Conservation (phyloP, 1,139 yeast genomes). For the Saccharomyces pastorianus region DNA sequence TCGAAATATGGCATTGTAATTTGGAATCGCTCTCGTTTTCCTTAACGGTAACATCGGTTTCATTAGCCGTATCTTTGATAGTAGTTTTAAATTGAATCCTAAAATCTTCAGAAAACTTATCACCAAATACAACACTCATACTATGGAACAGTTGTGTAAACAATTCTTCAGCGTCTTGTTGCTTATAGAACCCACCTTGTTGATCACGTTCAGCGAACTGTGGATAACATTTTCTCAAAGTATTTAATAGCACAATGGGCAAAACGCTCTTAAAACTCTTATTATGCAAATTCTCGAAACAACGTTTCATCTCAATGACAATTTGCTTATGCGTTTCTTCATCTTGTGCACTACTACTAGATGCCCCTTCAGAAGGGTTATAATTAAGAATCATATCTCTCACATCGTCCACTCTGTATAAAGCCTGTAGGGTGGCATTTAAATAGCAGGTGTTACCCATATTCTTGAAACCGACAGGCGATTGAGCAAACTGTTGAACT, state of each 20-base stretch:
- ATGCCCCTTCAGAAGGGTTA: conserved; percentile 9
- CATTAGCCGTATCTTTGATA: conserved; percentile 48
- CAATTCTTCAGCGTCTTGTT: conserved; percentile 97
- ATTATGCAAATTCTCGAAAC: conserved; percentile 36
- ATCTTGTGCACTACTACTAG: conserved; percentile 18
- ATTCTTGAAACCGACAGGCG: conserved; percentile 79
- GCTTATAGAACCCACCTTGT: conserved; percentile 66
- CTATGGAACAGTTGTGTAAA: conserved; percentile 67
- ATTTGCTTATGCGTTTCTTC: conserved; percentile 33
- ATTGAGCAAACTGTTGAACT: conserved; percentile 35
- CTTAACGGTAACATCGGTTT: conserved; percentile 46
- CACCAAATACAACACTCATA: conserved; percentile 41
- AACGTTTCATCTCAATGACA: conserved; percentile 34
- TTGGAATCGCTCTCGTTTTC: conserved; percentile 59
- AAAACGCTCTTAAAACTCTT: conserved; percentile 41
- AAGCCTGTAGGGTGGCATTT: conserved; percentile 79
- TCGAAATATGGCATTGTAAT: conserved; percentile 80
- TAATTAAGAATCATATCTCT: conserved; percentile 26
- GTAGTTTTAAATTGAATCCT: conserved; percentile 55
- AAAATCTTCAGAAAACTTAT: conserved; percentile 49
- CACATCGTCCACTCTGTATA: conserved; percentile 46
- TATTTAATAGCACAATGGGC: conserved; percentile 58
- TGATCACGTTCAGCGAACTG: conserved; percentile 76
- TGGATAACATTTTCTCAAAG: conserved; percentile 62
- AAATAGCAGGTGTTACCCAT: conserved; percentile 93